A percentile compares a stretch with the other conserved stretches of the same genome.
Conservation (phyloP, 257 asterid genomes). For the Plantago major region DNA sequence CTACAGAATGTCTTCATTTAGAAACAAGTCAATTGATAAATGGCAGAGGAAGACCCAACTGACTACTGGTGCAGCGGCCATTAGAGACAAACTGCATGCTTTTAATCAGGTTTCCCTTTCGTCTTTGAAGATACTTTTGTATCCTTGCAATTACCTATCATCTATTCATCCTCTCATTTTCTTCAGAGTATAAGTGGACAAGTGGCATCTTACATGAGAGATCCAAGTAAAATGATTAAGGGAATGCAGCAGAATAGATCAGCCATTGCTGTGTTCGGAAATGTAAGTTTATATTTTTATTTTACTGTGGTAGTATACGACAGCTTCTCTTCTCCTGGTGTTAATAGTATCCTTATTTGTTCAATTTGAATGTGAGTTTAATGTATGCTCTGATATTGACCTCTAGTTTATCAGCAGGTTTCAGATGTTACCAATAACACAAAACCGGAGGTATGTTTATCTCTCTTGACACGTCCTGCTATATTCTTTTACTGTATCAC, state of each 20-base stretch:
- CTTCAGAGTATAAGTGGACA: slow-evolving; percentile 84
- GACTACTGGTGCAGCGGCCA: slow-evolving; percentile 92
- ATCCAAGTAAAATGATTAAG: slow-evolving; percentile 89
- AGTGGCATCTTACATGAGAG: slow-evolving; percentile 91
- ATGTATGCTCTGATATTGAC: slow-evolving; percentile 13
- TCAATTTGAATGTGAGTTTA: slow-evolving; percentile 5
- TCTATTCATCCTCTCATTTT: slow-evolving; percentile 24
- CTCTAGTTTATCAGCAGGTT: slow-evolving; percentile 42
- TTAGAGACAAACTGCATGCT: slow-evolving; percentile 87
- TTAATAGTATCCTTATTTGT: too few species aligned
- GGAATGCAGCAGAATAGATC: slow-evolving; percentile 88
- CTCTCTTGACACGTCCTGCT: not conserved
- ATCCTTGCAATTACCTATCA: slow-evolving; percentile 12
- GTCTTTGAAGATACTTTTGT: slow-evolving; percentile 14
- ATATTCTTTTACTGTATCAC: too few species aligned
- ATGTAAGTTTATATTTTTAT: slow-evolving; percentile 43
- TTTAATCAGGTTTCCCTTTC: slow-evolving; percentile 75
- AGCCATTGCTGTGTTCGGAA: slow-evolving; percentile 76
- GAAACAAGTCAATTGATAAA: slow-evolving; percentile 85
- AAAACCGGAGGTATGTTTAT: slow-evolving; percentile 46
- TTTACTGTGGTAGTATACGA: not conserved
- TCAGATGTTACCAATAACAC: slow-evolving; percentile 34
- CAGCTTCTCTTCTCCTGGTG: not conserved
- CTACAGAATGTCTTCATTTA: slow-evolving; percentile 69
- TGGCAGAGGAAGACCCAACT: slow-evolving; percentile 97